A percentile compares a stretch with the other conserved stretches of the same genome.
These are phyloP conservation scores for Musa balbisiana DNA, from an alignment of 202 grass and related monocot species.

Conservation along the genomic window DNA sequence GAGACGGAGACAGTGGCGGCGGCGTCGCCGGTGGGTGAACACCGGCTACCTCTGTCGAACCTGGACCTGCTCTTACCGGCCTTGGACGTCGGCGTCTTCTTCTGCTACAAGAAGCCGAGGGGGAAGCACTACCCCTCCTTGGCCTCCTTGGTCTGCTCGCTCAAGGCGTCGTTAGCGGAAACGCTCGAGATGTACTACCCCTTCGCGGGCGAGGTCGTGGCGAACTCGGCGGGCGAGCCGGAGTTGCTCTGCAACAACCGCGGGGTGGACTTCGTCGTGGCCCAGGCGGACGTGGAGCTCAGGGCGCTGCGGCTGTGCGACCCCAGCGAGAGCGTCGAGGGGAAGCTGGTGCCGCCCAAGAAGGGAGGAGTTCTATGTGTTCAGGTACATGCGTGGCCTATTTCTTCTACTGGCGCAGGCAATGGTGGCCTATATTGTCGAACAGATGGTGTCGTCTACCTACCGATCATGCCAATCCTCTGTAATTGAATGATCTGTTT, in stretches of 20 bases:
- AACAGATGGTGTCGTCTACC: no score
- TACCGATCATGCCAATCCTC: no score
- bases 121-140: not conserved
- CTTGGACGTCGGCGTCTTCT: slow-evolving; percentile 69
- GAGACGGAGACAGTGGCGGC: slow-evolving; percentile 33
- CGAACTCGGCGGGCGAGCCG: slow-evolving; percentile 54
- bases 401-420: no score
- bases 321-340: slow-evolving; percentile 52
- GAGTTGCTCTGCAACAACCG: slow-evolving; percentile 75
- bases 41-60: slow-evolving; percentile 56
- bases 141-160: slow-evolving; percentile 13
- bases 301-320: slow-evolving; percentile 35
- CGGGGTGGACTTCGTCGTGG: slow-evolving; percentile 58
- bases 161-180: slow-evolving; percentile 55
- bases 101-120: slow-evolving; percentile 52
- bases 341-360: slow-evolving; percentile 52
- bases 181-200: slow-evolving; percentile 65
- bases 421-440: no score
- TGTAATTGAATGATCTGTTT: no score
- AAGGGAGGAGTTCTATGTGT: slow-evolving; percentile 41
- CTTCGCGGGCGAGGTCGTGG: slow-evolving; percentile 53
- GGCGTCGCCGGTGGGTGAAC: slow-evolving; percentile 39
- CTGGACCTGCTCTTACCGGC: slow-evolving; percentile 77
- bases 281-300: slow-evolving; percentile 30
- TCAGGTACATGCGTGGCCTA: slow-evolving; percentile 30